These are phyloP conservation scores for Boletus semigastroideus DNA, from an alignment of 1,284 basidiomycete species.

Conservation along the genomic window DNA sequence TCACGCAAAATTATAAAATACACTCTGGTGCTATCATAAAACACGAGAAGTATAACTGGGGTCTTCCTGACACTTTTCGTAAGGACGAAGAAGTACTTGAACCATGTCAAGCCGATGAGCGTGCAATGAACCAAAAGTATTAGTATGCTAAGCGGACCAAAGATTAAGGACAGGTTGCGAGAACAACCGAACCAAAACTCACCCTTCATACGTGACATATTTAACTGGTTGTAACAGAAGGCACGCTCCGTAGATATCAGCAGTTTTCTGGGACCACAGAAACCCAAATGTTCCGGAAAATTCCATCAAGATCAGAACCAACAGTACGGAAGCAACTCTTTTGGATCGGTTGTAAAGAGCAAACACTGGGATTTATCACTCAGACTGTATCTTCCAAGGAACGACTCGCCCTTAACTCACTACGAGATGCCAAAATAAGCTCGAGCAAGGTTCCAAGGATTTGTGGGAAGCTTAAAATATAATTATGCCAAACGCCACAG, in stretches of 20 bases:
- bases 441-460: slow-evolving; percentile 13
- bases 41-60: slow-evolving; percentile 23
- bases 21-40: slow-evolving; percentile 16
- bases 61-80: slow-evolving; percentile 14
- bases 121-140: slow-evolving; percentile 19
- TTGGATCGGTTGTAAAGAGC: slow-evolving; percentile 24
- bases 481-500: slow-evolving; percentile 16
- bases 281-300: not conserved
- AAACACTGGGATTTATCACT: slow-evolving; percentile 9
- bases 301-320: slow-evolving; percentile 15
- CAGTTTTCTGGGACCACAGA: not conserved
- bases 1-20: slow-evolving; percentile 14
- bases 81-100: slow-evolving; percentile 17
- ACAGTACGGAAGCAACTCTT: slow-evolving; percentile 10
- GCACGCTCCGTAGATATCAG: slow-evolving; percentile 4
- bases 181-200: not conserved
- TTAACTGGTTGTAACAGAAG: slow-evolving; percentile 7
- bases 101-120: slow-evolving; percentile 15
- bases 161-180: not conserved
- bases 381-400: not conserved
- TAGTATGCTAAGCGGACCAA: slow-evolving; percentile 10
- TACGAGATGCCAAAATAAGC: slow-evolving; percentile 18
- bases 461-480: slow-evolving; percentile 9
- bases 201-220: slow-evolving; percentile 6
- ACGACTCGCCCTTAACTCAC: slow-evolving; percentile 10